Evolutionary conservation across 495 filamentous ascomycete genomes (phyloP).

Genomic region (Melanomma pulvis-pyrius): DNA sequence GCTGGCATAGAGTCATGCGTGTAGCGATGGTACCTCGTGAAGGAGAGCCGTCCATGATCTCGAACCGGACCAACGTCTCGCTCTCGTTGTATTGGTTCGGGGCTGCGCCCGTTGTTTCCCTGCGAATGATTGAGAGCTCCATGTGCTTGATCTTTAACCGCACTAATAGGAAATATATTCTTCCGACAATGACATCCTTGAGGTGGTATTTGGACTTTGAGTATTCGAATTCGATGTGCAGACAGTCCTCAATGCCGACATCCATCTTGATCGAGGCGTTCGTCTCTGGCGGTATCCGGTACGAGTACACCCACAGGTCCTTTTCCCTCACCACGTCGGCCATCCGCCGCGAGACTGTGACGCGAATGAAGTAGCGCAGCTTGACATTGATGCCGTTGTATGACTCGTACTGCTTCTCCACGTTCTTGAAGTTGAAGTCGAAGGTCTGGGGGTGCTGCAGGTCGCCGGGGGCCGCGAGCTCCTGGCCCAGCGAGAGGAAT

Average conservation of each 20-base stretch:
- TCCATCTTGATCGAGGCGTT: conserved; percentile 99
- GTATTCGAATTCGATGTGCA: conserved; percentile 99
- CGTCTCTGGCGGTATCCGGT: conserved; percentile 96
- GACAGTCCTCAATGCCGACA: conserved; percentile 97
- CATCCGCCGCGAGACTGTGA: conserved; percentile 95
- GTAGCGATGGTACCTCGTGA: conserved; percentile 67
- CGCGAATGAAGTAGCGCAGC: conserved; percentile 96
- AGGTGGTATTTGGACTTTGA: conserved; percentile 98
- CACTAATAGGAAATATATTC: conserved; percentile 98
- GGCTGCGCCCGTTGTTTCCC: conserved; percentile 95
- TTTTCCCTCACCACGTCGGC: conserved; percentile 98
- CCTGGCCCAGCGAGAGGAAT: conserved; percentile 93
- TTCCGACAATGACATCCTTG: conserved; percentile 98
- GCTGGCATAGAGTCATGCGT: conserved; percentile 20
- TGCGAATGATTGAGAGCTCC: conserved; percentile 96
- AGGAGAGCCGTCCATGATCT: conserved; percentile 99
- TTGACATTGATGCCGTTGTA: conserved; percentile 99
- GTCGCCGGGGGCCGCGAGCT: conserved; percentile 94
- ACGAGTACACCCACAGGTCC: conserved; percentile 99
- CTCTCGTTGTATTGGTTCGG: conserved; percentile 99
- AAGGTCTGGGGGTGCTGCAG: conserved; percentile 98
- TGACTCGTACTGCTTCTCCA: conserved; percentile 99
- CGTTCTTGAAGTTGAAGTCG: conserved; percentile 99
- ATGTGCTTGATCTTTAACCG: conserved; percentile 99
- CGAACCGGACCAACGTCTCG: conserved; percentile 96